These are phyloP conservation scores for Plenodomus biglobosus DNA, from an alignment of 2,329 filamentous ascomycete species.

Conservation along the genomic window DNA sequence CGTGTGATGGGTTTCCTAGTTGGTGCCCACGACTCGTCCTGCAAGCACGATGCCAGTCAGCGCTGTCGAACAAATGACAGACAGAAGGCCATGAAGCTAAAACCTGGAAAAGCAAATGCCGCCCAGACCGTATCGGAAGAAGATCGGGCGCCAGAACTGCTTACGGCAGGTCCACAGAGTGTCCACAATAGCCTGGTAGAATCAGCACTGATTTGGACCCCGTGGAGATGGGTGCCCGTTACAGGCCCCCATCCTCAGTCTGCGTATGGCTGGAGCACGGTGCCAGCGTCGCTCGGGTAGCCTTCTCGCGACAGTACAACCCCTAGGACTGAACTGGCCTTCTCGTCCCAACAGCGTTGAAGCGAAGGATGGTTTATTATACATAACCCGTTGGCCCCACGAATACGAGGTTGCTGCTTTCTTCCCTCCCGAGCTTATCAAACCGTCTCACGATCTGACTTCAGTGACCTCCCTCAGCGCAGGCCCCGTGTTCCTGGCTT, in stretches of 20 bases:
- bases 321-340: neutral
- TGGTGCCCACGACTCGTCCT: neutral
- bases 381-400: neutral
- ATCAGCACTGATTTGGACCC: neutral
- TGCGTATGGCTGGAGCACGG: constrained; percentile 4
- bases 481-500: constrained; percentile 16
- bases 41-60: neutral
- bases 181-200: neutral
- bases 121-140: neutral
- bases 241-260: neutral
- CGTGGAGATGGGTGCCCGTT: neutral
- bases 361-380: neutral
- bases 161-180: neutral
- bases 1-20: neutral
- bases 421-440: neutral
- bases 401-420: neutral
- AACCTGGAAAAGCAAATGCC: neutral
- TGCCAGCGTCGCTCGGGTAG: constrained; percentile 7
- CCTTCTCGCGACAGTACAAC: constrained; percentile 1
- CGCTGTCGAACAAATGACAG: too few species aligned
- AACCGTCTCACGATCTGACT: neutral
- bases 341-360: neutral
- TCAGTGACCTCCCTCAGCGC: neutral
- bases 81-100: too few species aligned
- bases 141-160: too few species aligned